Conservation (phyloP, 2,329 filamentous ascomycete genomes). For the Emydomyces testavorans region DNA sequence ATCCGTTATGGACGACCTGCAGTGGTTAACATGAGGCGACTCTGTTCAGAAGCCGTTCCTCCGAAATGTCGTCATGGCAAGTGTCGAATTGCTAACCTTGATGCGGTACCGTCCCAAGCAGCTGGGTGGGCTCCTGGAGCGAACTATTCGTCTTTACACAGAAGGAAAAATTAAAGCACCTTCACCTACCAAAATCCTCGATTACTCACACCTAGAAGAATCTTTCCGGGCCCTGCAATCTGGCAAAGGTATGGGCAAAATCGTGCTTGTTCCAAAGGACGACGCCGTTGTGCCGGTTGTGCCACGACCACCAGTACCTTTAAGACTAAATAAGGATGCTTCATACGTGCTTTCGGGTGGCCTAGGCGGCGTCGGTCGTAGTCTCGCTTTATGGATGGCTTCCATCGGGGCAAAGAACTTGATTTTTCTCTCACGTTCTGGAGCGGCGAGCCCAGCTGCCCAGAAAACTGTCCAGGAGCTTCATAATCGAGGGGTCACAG, state of each 20-base stretch:
- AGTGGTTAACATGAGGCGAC: background rate
- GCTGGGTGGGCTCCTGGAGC: constrained; percentile 12
- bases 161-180: constrained; percentile 17
- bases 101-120: constrained; percentile 14
- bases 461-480: constrained; percentile 2
- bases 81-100: constrained; percentile 17
- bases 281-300: constrained; percentile 18
- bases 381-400: constrained; percentile 12
- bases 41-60: constrained; percentile 13
- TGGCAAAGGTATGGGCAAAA: constrained; percentile 12
- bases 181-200: constrained; percentile 15
- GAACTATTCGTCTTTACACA: constrained; percentile 13
- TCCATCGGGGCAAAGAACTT: constrained; percentile 24
- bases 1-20: background rate
- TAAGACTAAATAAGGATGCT: constrained; percentile 3
- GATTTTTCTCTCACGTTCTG: constrained; percentile 23
- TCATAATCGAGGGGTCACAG: background rate
- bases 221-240: constrained; percentile 18
- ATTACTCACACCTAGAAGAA: constrained; percentile 16
- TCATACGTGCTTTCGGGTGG: constrained; percentile 19
- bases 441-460: background rate
- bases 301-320: constrained; percentile 6
- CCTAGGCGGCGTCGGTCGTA: constrained; percentile 12
- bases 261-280: constrained; percentile 11
- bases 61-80: constrained; percentile 16